phyloP scores from a whole-genome alignment of 169 alveolate genomes.

The Sarcocystis neurona region DNA sequence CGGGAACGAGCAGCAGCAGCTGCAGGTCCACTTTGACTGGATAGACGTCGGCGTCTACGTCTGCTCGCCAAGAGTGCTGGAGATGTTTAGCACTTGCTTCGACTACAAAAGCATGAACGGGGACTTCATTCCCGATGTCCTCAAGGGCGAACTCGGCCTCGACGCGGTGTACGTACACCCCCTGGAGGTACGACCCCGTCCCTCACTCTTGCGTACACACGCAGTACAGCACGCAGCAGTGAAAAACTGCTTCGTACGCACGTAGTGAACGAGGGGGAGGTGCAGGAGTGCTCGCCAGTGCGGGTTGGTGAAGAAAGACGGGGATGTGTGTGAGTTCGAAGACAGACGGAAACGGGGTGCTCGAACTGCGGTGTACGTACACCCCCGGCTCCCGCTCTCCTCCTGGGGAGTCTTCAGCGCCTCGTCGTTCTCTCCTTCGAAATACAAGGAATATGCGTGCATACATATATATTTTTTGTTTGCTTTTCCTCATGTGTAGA shows the following conservation, averaged over 20 bases:
- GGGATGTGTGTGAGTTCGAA: not conserved
- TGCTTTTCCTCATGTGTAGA: too few relatives aligned
- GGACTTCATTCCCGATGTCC: slow-evolving; percentile 35
- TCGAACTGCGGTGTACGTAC: too few relatives aligned
- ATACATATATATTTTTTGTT: too few relatives aligned
- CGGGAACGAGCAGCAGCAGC: slow-evolving; percentile 22
- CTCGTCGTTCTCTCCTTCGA: too few relatives aligned
- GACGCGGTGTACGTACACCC: slow-evolving; percentile 15
- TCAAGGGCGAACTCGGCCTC: not conserved
- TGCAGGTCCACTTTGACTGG: slow-evolving; percentile 9
- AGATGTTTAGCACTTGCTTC: not conserved
- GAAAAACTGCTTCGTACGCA: not conserved
- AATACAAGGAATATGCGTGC: too few relatives aligned
- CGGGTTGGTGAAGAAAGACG: not conserved
- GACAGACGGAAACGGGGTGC: too few relatives aligned
- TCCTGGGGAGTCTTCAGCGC: too few relatives aligned
- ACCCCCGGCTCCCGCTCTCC: too few relatives aligned
- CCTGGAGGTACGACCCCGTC: slow-evolving; percentile 2
- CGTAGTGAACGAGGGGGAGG: not conserved
- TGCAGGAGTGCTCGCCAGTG: not conserved
- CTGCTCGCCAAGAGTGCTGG: slow-evolving; percentile 26
- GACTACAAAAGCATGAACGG: slow-evolving; percentile 11
- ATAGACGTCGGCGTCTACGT: slow-evolving; percentile 12
- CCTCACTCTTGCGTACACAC: too few relatives aligned
- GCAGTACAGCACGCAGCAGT: not conserved